Base-by-base conservation (phyloP, 2,329 filamentous ascomycete species). In the Thyridium curvatum region DNA sequence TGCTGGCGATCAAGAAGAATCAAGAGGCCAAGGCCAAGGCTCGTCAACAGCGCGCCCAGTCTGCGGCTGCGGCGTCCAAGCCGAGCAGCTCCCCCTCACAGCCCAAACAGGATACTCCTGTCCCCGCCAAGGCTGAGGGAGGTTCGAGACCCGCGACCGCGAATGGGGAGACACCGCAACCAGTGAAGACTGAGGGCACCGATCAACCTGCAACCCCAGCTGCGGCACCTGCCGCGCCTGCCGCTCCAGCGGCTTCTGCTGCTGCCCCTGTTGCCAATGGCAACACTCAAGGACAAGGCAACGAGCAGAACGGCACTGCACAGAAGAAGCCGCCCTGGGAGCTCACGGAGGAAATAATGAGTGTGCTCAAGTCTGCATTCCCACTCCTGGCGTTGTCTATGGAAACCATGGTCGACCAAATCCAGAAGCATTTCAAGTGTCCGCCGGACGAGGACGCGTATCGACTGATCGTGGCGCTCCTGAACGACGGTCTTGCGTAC, bases 361-460 rank as follows among this genome's bases (percentile, higher is more conserved):
- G 89, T 28, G 86, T 89, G 21, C 79, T 98, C 39, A 97, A 98
- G 71, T 97, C 93, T 7, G 90, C 91, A 0, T 98, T 97, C 71
- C 93, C 93, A 17, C 74, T 99, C 14, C 76, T 99, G 51, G 93
- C 94, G 9, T 69, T 97, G 32, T 96, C 91, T 0, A 97, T 99
- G 93, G 93, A 99, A 66, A 95, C 91, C 0, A 98, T 97, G 89
- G 90, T 97, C 21, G 93, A 98, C 57, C 91, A 97, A 63, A 95
- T 98, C 42, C 86, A 93, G 61, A 97, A 97, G 71, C 85, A 97
- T 64, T 98, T 98, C 77, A 98, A 98, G 66, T 97, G 93, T 53
- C 91, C 91, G 12, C 91, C 91, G 0, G 93, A 99, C 53, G 93
- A 99, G 60, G 93, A 99, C 66, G 94, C 93, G 3, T 97, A 97